Evolutionary conservation across 176 grass and related monocot species (phyloP).

Genomic region (Neostapfia colusana): DNA sequence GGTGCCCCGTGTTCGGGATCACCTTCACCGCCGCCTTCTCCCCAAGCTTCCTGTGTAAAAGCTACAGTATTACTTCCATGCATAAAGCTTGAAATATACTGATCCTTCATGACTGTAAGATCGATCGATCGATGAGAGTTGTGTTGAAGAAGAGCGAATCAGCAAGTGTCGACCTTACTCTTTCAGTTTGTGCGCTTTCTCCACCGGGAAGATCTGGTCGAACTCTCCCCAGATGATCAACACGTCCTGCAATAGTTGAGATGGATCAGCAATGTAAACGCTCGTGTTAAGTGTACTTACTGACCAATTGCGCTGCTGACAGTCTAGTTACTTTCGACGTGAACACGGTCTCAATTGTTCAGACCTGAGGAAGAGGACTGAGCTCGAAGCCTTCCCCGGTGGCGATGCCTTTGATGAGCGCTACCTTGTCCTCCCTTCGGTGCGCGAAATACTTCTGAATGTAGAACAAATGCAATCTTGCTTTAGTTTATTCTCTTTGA

Average conservation of each 20-base stretch:
- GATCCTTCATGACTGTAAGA: not conserved
- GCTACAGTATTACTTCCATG: not conserved
- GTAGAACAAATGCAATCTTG: not conserved
- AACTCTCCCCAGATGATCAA: slow-evolving; percentile 85
- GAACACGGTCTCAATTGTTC: too few species aligned
- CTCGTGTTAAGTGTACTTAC: not conserved
- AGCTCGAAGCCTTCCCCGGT: slow-evolving; percentile 60
- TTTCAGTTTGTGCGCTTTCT: slow-evolving; percentile 64
- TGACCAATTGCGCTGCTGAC: not conserved
- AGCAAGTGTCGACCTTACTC: slow-evolving; percentile 52
- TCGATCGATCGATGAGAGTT: not conserved
- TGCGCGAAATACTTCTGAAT: slow-evolving; percentile 59
- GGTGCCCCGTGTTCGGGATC: slow-evolving; percentile 63
- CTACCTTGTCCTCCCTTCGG: slow-evolving; percentile 61
- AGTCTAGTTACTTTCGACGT: not conserved
- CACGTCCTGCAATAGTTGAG: slow-evolving; percentile 45
- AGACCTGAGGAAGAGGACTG: slow-evolving; percentile 68
- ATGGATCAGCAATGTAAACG: not conserved
- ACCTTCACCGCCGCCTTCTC: slow-evolving; percentile 66
- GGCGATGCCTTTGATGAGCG: slow-evolving; percentile 66
- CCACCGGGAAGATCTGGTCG: slow-evolving; percentile 73
- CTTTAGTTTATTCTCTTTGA: not conserved
- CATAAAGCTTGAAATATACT: not conserved
- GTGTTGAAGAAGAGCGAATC: not conserved
- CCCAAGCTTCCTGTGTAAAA: slow-evolving; percentile 56